Evolutionary conservation across 108 stramenopile species (phyloP).

Genomic region (Aureococcus anophagefferens): DNA sequence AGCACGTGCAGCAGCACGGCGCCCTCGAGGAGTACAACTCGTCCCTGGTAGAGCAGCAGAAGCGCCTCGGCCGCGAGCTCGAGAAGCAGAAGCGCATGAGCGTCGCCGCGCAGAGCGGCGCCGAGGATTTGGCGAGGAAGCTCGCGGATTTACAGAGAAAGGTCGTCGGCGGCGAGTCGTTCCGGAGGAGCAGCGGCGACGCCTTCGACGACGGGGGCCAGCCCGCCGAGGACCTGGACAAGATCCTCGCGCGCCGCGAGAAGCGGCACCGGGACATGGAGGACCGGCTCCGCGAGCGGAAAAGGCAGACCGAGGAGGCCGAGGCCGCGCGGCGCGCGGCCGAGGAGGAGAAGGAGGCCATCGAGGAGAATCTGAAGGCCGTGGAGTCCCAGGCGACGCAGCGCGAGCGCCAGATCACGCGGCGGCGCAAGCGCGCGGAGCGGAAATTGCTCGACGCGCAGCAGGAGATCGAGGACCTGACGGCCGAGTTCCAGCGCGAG

Average conservation of each 20-base stretch:
- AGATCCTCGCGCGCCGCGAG: too few relatives aligned
- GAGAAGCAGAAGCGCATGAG: neutral
- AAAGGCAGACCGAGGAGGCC: neutral
- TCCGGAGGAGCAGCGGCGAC: too few relatives aligned
- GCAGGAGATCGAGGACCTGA: neutral
- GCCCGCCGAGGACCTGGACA: neutral
- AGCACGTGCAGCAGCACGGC: neutral
- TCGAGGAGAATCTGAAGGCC: neutral
- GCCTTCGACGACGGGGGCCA: neutral
- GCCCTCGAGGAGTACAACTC: slow-evolving; percentile 2
- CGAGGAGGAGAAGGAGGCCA: neutral
- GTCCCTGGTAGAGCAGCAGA: neutral
- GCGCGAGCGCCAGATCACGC: neutral
- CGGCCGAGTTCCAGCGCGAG: neutral
- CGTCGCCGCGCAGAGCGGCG: neutral
- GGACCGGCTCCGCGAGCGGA: neutral
- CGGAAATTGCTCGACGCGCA: neutral
- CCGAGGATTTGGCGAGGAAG: too few relatives aligned
- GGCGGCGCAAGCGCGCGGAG: neutral
- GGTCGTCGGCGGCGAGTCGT: too few relatives aligned
- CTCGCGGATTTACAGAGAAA: neutral
- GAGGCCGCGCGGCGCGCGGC: neutral
- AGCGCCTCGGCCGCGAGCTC: too few relatives aligned
- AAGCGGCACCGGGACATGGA: neutral
- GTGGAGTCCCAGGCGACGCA: neutral